Evolutionary conservation across 1,139 yeast species (phyloP), one percentile per base, ranked within the genome.

Genomic region (Ogataea hybrid): DNA sequence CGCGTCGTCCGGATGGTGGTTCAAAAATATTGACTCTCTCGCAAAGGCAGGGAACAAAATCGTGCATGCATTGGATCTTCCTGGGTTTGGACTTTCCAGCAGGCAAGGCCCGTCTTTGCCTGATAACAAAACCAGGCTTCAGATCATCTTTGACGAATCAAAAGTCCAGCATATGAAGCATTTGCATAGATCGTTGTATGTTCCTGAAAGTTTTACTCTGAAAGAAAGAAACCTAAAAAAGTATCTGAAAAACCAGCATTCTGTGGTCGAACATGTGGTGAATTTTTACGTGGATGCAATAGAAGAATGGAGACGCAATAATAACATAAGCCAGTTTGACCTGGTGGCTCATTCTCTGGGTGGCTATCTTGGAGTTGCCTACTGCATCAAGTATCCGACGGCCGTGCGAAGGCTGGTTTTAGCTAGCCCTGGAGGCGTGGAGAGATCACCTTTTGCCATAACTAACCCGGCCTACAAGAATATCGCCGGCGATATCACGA

Each of bases 281-380:
- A 72, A 77, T 49, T 82, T 87, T 72, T 90, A 88, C 53, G 70
- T 84, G 27, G 95, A 87, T 52, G 70, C 90, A 1, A 61, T 92
- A n/a, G 97, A 92, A 58, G 70, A 69, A 48, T 92, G 98, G 98
- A 72, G 97, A 50, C 59, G 60, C 30, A 68, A 67, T 23, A 71
- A 84, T 33, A 69, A 71, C 0, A 63, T 85, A 31, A 68, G 72
- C 5, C 75, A 75, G 49, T 81, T 92, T 54, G 79, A 85, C 22
- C 63, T 92, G 18, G 73, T 92, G 46, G 97, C 96, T 1, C 98
- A 92, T 63, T 89, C 97, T 0, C 79, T 89, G 56, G 98, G 98
- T 15, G 97, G 96, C 0, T 89, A 89, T 56, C 65, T 92, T 45
- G 81, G 94, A 18, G 75, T 84, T 48, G 80, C 86, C 9, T 92